Conservation (phyloP, 1,139 yeast genomes). For the Yamadazyma triangularis region DNA sequence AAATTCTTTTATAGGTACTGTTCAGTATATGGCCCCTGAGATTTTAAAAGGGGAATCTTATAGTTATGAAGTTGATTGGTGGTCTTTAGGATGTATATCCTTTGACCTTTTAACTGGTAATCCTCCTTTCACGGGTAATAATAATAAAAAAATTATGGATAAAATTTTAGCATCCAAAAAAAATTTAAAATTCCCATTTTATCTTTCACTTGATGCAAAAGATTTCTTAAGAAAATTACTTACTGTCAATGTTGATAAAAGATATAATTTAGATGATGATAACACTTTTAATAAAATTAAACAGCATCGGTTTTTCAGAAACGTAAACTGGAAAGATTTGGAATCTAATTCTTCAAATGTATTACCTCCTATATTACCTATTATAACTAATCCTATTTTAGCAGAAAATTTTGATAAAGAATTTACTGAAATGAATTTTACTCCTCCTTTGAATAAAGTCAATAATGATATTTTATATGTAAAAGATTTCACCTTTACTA, state of each 20-base stretch:
- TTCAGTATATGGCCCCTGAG: constrained; percentile 97
- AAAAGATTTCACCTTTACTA: constrained; percentile 41
- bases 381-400: constrained; percentile 75
- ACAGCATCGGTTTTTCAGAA: constrained; percentile 74
- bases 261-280: constrained; percentile 62
- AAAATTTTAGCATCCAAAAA: constrained; percentile 65
- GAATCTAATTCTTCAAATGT: constrained; percentile 35
- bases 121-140: constrained; percentile 93
- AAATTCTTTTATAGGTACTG: constrained; percentile 86
- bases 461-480: constrained; percentile 34
- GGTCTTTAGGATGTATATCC: constrained; percentile 91
- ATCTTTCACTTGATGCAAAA: constrained; percentile 79
- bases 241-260: constrained; percentile 68
- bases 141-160: constrained; percentile 75
- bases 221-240: constrained; percentile 71
- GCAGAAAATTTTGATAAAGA: constrained; percentile 93
- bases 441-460: constrained; percentile 26
- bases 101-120: constrained; percentile 85
- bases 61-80: constrained; percentile 90
- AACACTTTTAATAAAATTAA: constrained; percentile 47
- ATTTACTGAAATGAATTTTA: constrained; percentile 71
- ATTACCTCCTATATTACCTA: constrained; percentile 80
- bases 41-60: constrained; percentile 79
- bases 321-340: constrained; percentile 70
- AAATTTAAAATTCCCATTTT: constrained; percentile 74